Evolutionary conservation across 2,329 filamentous ascomycete species (phyloP).

Genomic region (Fusarium tricinctum): DNA sequence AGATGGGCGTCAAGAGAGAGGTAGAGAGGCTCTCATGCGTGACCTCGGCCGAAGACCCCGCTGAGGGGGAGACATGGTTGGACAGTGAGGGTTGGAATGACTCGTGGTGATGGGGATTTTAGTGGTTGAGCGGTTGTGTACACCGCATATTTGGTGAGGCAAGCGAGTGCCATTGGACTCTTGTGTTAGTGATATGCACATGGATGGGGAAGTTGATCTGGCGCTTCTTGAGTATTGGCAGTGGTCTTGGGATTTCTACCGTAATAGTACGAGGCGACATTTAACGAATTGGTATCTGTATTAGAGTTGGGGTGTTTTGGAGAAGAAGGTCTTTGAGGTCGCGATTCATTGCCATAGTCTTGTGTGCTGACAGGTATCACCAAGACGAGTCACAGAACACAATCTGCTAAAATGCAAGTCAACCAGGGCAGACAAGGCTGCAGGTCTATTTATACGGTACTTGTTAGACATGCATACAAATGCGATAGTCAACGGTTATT

Average conservation of each 20-base stretch:
- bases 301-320: neutral
- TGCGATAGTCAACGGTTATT: no score
- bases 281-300: neutral
- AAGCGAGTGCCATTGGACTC: constrained; percentile 1
- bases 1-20: neutral
- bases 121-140: constrained; percentile 12
- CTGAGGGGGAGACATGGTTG: constrained; percentile 16
- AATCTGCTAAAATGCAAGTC: constrained; percentile 6
- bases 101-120: constrained; percentile 20
- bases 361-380: neutral
- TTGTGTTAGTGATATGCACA: constrained; percentile 4
- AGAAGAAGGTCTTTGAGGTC: constrained; percentile 1
- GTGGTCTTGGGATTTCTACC: neutral
- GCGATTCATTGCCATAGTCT: neutral
- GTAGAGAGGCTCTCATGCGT: neutral
- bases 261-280: neutral
- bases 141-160: constrained; percentile 27
- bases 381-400: neutral
- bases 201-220: constrained; percentile 11
- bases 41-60: constrained; percentile 6
- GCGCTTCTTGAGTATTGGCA: neutral
- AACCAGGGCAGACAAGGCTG: constrained; percentile 18
- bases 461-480: constrained; percentile 7
- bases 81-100: constrained; percentile 15
- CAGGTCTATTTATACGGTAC: constrained; percentile 11